Conservation (phyloP, 257 asterid species). For the Nicotiana attenuata region DNA sequence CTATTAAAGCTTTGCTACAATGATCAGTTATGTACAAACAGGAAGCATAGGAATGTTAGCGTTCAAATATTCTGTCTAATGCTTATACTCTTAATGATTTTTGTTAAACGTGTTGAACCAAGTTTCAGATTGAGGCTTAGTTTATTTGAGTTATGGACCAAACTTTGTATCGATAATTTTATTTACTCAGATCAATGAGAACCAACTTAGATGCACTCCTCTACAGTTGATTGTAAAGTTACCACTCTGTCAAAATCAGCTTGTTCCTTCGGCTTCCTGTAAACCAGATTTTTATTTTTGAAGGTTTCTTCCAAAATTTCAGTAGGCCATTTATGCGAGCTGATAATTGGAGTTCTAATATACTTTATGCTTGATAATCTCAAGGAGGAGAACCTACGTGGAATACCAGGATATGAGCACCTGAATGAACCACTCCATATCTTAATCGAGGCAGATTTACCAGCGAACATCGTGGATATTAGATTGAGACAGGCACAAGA, state of each 20-base stretch:
- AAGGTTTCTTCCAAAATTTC: background rate
- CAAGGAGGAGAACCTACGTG: conserved; percentile 85
- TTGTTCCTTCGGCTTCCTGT: background rate
- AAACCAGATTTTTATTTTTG: background rate
- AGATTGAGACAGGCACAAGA: conserved; percentile 87
- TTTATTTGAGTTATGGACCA: background rate
- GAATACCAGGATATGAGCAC: conserved; percentile 96
- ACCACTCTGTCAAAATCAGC: background rate
- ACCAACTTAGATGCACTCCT: background rate
- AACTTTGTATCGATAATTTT: background rate
- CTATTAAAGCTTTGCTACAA: background rate
- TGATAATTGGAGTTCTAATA: background rate
- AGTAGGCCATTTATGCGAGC: background rate
- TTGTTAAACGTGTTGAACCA: background rate
- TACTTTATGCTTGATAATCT: conserved; percentile 17
- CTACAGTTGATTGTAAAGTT: background rate
- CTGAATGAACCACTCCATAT: conserved; percentile 86
- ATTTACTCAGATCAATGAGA: background rate
- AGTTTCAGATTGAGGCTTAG: background rate
- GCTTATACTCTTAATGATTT: background rate
- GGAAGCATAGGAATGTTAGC: background rate
- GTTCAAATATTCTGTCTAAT: background rate
- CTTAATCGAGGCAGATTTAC: conserved; percentile 89
- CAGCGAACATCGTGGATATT: conserved; percentile 68
- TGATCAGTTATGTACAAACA: background rate